These are phyloP conservation scores for Calonectria honghensis DNA, from an alignment of 2,329 filamentous ascomycete genomes.

Conservation along the genomic window DNA sequence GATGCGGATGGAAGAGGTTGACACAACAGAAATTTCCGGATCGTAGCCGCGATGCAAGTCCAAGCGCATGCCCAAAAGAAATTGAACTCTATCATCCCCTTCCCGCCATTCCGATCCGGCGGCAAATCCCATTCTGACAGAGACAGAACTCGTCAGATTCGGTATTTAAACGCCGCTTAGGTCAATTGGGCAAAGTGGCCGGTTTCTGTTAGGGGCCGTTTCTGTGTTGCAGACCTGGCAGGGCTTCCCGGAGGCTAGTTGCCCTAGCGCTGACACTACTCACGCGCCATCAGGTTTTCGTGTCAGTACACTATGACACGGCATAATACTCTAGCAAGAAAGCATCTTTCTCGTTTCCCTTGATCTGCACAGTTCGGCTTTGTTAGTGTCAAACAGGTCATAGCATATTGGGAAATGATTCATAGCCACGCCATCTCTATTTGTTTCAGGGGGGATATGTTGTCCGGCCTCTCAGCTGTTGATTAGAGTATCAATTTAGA, in stretches of 20 bases:
- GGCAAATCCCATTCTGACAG: not conserved
- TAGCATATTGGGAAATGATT: not conserved
- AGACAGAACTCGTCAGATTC: not conserved
- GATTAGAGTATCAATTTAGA: no score
- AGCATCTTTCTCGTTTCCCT: not conserved
- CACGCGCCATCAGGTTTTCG: not conserved
- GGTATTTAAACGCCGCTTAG: not conserved
- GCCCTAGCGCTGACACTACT: not conserved
- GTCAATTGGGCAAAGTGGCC: not conserved
- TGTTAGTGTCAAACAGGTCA: not conserved
- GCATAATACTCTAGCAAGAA: not conserved
- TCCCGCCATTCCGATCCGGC: not conserved
- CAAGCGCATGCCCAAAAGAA: not conserved
- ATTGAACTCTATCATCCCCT: not conserved
- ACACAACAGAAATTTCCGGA: not conserved
- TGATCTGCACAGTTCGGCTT: not conserved
- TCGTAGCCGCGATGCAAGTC: not conserved
- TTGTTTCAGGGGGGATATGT: no score
- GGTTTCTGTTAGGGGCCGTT: not conserved
- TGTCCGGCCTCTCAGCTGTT: no score
- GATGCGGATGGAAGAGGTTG: not conserved
- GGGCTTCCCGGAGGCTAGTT: not conserved
- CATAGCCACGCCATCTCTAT: no score
- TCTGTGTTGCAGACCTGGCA: not conserved
- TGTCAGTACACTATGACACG: not conserved